These are phyloP conservation scores for Tetradesmus lagerheimii DNA, from an alignment of 139 green algal species.

Conservation along the genomic window DNA sequence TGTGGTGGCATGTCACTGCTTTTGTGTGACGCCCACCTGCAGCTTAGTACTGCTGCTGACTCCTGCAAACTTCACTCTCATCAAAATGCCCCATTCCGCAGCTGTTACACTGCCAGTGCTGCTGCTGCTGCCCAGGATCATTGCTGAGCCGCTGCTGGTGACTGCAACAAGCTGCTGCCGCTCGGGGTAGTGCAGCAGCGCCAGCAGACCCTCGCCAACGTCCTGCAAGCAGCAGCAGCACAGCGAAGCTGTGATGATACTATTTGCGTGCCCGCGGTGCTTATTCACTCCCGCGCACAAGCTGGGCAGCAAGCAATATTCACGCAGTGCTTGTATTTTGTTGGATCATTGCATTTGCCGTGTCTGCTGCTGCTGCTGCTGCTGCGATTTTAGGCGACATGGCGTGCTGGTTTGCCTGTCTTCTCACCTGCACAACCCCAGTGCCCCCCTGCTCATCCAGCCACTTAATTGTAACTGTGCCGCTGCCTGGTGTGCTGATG, in stretches of 20 bases:
- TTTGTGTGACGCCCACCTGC: not conserved
- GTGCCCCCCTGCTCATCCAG: slow-evolving; percentile 60
- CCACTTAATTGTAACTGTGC: slow-evolving; percentile 61
- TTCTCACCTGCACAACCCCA: slow-evolving; percentile 59
- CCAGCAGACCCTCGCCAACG: not conserved
- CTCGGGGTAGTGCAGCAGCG: slow-evolving; percentile 26
- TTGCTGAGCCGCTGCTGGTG: slow-evolving; percentile 8
- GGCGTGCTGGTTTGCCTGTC: not conserved
- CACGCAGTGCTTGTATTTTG: too few relatives aligned
- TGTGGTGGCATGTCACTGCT: not conserved
- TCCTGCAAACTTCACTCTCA: slow-evolving; percentile 35
- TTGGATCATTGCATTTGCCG: not conserved
- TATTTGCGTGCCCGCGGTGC: too few relatives aligned
- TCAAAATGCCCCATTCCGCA: slow-evolving; percentile 7
- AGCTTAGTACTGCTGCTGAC: not conserved
- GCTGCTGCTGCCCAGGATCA: slow-evolving; percentile 19
- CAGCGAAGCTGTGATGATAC: not conserved
- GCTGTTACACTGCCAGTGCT: not conserved
- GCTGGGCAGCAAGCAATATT: too few relatives aligned
- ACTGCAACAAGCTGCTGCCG: slow-evolving; percentile 40
- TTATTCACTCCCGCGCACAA: too few relatives aligned
- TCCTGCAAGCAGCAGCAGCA: slow-evolving; percentile 22
- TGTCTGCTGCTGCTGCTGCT: not conserved
- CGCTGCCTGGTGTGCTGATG: slow-evolving; percentile 14
- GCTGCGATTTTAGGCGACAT: not conserved